Evolutionary conservation across 208 protist genomes (phyloP).

Genomic region (Wallacemonas rigidus): DNA sequence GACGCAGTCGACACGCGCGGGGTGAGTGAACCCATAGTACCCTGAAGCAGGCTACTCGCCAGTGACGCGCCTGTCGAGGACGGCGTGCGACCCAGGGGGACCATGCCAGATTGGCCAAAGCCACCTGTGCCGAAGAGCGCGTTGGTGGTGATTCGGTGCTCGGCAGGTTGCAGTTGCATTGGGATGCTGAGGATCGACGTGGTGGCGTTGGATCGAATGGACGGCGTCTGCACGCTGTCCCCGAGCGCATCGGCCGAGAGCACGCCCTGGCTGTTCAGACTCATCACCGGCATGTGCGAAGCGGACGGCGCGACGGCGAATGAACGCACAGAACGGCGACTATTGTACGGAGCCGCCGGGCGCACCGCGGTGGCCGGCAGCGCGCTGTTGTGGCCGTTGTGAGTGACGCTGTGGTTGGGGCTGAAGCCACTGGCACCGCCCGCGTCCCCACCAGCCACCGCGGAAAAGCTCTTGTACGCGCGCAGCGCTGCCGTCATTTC

Average conservation of each 20-base stretch:
- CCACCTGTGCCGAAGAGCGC: constrained; percentile 9
- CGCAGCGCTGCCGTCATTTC: background rate
- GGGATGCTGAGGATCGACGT: constrained; percentile 1
- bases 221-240: constrained; percentile 1
- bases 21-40: background rate
- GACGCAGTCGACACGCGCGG: background rate
- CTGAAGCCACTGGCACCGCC: background rate
- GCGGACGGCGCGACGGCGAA: background rate
- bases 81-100: background rate
- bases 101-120: constrained; percentile 2
- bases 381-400: background rate
- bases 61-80: background rate
- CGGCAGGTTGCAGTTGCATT: constrained; percentile 8
- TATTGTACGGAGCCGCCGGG: background rate
- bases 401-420: background rate
- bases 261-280: constrained; percentile 3
- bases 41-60: background rate
- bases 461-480: background rate
- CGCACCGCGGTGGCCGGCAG: background rate
- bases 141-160: constrained; percentile 8
- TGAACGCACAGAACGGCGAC: background rate
- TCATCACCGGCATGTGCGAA: background rate
- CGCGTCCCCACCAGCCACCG: too few relatives aligned
- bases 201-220: background rate
- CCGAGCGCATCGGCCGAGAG: constrained; percentile 5